Evolutionary conservation across 1,139 yeast species (phyloP).

Genomic region (Tardiomyces depauwii): DNA sequence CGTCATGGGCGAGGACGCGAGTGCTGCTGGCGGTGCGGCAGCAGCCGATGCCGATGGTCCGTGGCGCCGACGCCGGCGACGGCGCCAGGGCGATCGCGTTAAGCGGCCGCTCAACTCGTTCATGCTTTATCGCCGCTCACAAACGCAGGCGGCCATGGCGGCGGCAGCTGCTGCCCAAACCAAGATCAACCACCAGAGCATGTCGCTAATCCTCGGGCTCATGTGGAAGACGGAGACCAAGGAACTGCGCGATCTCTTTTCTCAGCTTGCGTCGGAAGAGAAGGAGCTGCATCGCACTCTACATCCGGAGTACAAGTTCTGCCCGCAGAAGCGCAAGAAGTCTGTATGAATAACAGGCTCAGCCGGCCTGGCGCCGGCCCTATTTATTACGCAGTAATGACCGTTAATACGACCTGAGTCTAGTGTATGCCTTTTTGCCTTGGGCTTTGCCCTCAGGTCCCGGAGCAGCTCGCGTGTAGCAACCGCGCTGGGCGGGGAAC

Average conservation of each 20-base stretch:
- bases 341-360: background rate
- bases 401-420: background rate
- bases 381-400: background rate
- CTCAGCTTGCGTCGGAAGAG: constrained; percentile 30
- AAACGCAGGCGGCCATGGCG: constrained; percentile 33
- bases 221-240: constrained; percentile 37
- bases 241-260: constrained; percentile 29
- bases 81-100: constrained; percentile 12
- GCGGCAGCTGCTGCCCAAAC: constrained; percentile 29
- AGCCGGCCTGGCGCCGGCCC: background rate
- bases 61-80: constrained; percentile 6
- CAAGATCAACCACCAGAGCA: constrained; percentile 31
- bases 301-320: constrained; percentile 36
- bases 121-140: constrained; percentile 37
- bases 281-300: constrained; percentile 32
- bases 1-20: constrained; percentile 19
- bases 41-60: constrained; percentile 7
- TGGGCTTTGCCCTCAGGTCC: no score
- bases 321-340: constrained; percentile 28
- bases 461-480: no score
- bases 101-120: constrained; percentile 41
- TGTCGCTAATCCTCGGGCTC: constrained; percentile 34
- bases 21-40: constrained; percentile 5
- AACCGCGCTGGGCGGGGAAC: no score
- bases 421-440: no score